A percentile compares a stretch with the other conserved stretches of the same genome.
Conservation (phyloP, 257 asterid species). For the Gentiana macrophylla region DNA sequence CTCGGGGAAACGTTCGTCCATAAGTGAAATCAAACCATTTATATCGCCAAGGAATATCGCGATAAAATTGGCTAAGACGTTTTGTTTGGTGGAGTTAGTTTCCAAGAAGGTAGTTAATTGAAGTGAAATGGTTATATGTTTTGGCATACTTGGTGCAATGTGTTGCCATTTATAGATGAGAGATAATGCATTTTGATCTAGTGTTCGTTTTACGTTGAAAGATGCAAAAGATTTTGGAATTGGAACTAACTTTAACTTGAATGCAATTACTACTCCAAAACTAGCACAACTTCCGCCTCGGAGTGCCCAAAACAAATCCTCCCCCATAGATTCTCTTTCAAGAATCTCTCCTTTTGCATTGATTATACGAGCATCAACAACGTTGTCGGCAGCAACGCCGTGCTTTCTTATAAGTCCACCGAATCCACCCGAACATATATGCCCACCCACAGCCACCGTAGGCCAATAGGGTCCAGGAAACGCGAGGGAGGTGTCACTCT, state of each 20-base stretch:
- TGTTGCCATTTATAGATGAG: no score
- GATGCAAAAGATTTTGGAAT: constrained; percentile 1
- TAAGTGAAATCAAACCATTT: background rate
- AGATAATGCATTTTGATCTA: background rate
- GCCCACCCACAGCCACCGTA: constrained; percentile 7
- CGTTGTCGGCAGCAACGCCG: no score
- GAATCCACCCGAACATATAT: constrained; percentile 7
- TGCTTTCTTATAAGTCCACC: no score
- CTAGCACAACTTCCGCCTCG: no score
- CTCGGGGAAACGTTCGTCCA: background rate
- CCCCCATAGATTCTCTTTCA: no score
- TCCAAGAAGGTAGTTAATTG: background rate
- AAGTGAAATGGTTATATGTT: background rate
- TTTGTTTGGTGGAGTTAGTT: background rate
- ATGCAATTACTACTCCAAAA: no score
- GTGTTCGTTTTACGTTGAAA: background rate
- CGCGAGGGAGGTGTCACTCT: background rate
- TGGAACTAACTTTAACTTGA: background rate
- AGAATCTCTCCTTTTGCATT: no score
- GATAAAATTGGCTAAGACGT: background rate
- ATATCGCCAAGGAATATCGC: background rate
- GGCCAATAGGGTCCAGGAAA: constrained; percentile 9
- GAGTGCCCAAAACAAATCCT: no score
- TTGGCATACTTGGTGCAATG: no score
- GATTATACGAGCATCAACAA: no score